These are phyloP conservation scores for Euptelea pleiosperma DNA, from an alignment of 164 flowering plant species.

Conservation along the genomic window DNA sequence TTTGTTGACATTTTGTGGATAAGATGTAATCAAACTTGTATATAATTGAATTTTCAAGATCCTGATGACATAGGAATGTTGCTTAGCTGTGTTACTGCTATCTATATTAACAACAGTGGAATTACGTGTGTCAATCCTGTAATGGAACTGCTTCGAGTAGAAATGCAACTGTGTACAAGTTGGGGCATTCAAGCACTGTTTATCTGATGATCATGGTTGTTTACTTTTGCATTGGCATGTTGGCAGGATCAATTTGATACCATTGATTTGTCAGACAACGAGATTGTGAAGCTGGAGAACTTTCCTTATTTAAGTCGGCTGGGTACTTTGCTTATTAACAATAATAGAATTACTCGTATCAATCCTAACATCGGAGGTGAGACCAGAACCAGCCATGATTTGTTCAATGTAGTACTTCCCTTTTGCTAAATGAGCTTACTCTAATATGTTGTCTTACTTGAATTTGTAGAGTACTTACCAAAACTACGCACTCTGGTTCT, in stretches of 20 bases:
- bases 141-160: too few relatives aligned
- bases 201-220: conserved; percentile 4
- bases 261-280: conserved; percentile 92
- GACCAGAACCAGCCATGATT: background rate
- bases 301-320: conserved; percentile 74
- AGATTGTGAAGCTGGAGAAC: conserved; percentile 96
- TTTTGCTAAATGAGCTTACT: background rate
- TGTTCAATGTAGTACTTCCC: background rate
- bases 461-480: conserved; percentile 77
- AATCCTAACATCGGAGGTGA: conserved; percentile 84
- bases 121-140: too few relatives aligned
- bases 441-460: conserved; percentile 7
- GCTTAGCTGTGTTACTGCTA: background rate
- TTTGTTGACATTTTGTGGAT: too few relatives aligned
- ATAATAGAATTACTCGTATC: conserved; percentile 88
- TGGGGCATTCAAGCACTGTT: background rate
- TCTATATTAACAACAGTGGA: background rate
- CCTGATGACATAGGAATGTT: background rate
- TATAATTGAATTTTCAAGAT: too few relatives aligned
- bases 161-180: too few relatives aligned
- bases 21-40: too few relatives aligned
- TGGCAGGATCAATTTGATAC: conserved; percentile 96
- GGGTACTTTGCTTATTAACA: conserved; percentile 77
- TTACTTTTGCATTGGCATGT: conserved; percentile 10
- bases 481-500: conserved; percentile 82